phyloP scores from a whole-genome alignment of 1,139 yeast genomes.

The Diutina sp. region DNA sequence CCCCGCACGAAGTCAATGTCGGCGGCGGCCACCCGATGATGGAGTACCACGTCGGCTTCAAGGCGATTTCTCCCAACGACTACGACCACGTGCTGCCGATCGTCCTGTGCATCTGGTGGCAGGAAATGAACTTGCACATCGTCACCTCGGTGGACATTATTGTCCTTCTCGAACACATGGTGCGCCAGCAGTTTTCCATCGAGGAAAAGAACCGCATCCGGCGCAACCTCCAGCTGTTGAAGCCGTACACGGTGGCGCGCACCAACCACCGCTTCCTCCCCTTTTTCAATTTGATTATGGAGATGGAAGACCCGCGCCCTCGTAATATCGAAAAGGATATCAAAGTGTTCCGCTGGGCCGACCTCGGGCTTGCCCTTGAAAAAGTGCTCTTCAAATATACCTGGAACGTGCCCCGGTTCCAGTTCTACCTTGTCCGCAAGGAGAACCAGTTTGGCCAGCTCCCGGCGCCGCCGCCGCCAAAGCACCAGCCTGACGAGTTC shows the following conservation, averaged over 20 bases:
- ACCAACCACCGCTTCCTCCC: constrained; percentile 27
- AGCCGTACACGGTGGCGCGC: constrained; percentile 49
- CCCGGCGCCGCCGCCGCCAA: neutral
- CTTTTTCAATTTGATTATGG: constrained; percentile 51
- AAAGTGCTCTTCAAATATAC: constrained; percentile 52
- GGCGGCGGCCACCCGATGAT: neutral
- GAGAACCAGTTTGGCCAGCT: neutral
- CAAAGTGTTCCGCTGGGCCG: constrained; percentile 53
- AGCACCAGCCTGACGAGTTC: neutral
- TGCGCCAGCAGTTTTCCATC: constrained; percentile 44
- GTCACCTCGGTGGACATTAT: constrained; percentile 62
- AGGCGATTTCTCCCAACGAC: neutral
- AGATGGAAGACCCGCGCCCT: constrained; percentile 55
- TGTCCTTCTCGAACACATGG: constrained; percentile 41
- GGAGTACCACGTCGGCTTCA: neutral
- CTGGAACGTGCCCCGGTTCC: neutral
- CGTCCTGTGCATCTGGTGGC: constrained; percentile 42
- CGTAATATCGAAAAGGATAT: constrained; percentile 64
- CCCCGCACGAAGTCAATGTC: neutral
- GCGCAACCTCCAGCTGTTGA: constrained; percentile 52
- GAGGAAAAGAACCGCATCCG: constrained; percentile 63
- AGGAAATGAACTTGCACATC: constrained; percentile 33
- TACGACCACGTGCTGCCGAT: neutral
- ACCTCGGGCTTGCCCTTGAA: constrained; percentile 38
- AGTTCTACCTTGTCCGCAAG: neutral